These are phyloP conservation scores for Fusarium mexicanum DNA, from an alignment of 2,329 filamentous ascomycete species.

Conservation along the genomic window DNA sequence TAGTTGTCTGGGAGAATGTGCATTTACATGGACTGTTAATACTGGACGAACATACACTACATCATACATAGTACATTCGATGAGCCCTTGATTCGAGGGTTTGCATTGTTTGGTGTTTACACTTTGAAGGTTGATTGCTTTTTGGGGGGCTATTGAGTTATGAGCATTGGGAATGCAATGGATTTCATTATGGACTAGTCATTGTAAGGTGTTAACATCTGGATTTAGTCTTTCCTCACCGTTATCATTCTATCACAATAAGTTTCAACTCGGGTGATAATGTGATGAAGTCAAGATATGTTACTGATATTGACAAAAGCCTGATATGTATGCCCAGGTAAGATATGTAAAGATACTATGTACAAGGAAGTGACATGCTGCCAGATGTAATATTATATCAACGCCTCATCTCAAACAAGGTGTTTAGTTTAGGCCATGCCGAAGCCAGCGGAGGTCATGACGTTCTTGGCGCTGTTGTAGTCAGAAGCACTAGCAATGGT, in stretches of 20 bases:
- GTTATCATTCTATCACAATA: not conserved
- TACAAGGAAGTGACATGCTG: slow-evolving; percentile 28
- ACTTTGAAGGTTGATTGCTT: slow-evolving; percentile 5
- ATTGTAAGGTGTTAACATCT: slow-evolving; percentile 16
- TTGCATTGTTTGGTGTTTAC: slow-evolving; percentile 18
- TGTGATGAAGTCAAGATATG: not conserved
- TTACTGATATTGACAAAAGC: slow-evolving; percentile 25
- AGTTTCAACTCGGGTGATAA: not conserved
- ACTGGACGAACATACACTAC: slow-evolving; percentile 32
- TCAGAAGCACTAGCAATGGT: slow-evolving; percentile 57
- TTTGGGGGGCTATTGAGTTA: not conserved
- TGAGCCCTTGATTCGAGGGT: slow-evolving; percentile 1
- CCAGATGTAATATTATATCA: not conserved
- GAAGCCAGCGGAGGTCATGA: slow-evolving; percentile 56
- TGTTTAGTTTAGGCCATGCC: slow-evolving; percentile 53
- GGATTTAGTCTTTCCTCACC: not conserved
- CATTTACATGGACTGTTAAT: slow-evolving; percentile 20
- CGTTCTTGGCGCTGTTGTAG: slow-evolving; percentile 48
- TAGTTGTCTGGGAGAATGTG: not conserved
- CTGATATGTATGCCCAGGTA: not conserved
- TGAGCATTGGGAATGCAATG: slow-evolving; percentile 3
- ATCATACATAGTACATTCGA: slow-evolving; percentile 17
- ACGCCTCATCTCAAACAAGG: not conserved
- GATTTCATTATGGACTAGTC: slow-evolving; percentile 7
- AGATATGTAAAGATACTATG: slow-evolving; percentile 18